Conservation (phyloP, 306 rosid genomes). For the Quercus cerris region DNA sequence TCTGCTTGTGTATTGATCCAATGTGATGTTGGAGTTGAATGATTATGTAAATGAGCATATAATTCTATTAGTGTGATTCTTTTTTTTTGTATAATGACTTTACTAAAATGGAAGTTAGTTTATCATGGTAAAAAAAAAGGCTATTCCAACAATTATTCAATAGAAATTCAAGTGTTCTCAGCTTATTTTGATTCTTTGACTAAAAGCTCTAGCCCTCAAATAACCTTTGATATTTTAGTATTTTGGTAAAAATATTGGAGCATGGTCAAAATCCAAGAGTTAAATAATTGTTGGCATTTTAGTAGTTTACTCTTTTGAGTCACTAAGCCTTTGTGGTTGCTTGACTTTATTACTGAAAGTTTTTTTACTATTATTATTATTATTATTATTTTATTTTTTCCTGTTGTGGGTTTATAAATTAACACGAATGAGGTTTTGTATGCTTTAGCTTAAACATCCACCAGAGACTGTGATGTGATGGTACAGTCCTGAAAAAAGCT, state of each 20-base stretch:
- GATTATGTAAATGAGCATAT: neutral
- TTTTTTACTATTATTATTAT: neutral
- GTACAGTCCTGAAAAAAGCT: constrained; percentile 15
- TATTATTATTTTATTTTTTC: no score
- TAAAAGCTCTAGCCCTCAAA: neutral
- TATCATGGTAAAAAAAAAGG: neutral
- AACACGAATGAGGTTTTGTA: neutral
- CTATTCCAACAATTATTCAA: neutral
- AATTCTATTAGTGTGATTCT: neutral
- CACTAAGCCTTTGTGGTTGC: neutral
- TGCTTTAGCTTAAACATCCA: neutral
- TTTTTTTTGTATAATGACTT: neutral
- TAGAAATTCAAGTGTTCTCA: neutral
- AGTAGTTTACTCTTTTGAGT: neutral
- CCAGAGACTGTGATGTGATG: constrained; percentile 4
- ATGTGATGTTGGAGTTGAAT: neutral
- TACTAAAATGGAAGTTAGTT: neutral
- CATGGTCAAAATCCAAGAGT: neutral
- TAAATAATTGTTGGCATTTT: neutral
- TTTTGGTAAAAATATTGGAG: neutral
- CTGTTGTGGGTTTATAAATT: neutral
- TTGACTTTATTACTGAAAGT: constrained; percentile 2
- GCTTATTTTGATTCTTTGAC: neutral
- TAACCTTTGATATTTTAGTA: neutral
- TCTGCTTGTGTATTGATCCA: neutral